Evolutionary conservation across 768 basidiomycete species (phyloP).

Genomic region (Kwoniella sp.): DNA sequence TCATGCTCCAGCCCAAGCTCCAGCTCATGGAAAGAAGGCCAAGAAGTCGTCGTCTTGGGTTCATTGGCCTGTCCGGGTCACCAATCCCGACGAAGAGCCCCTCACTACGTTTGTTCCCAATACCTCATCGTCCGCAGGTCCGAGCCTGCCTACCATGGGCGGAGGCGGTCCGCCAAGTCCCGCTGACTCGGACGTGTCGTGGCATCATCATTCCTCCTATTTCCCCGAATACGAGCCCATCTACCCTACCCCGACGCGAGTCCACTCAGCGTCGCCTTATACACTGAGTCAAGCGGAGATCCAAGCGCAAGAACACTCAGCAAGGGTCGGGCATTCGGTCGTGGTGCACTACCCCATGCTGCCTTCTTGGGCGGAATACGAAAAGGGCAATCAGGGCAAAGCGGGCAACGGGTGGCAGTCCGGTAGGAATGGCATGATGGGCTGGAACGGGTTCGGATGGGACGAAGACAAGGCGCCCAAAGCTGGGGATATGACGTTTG

Average conservation of each 20-base stretch:
- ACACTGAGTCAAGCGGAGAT: conserved; percentile 27
- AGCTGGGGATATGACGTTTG: conserved; percentile 36
- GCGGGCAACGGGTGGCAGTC: conserved; percentile 26
- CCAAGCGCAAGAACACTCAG: conserved; percentile 29
- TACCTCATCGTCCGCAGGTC: background rate
- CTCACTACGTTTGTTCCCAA: background rate
- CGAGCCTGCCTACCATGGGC: background rate
- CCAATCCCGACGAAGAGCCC: conserved; percentile 2
- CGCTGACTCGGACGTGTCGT: conserved; percentile 21
- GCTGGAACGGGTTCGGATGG: conserved; percentile 49
- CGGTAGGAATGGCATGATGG: conserved; percentile 21
- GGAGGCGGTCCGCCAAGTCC: conserved; percentile 13
- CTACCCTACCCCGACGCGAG: conserved; percentile 10
- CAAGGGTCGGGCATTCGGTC: conserved; percentile 28
- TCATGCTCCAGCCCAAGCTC: background rate
- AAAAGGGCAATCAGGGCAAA: conserved; percentile 11
- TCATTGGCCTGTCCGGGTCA: conserved; percentile 7
- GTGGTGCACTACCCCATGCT: conserved; percentile 44
- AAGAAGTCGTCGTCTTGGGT: conserved; percentile 19
- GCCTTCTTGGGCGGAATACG: conserved; percentile 38
- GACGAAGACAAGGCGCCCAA: conserved; percentile 38
- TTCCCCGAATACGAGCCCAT: conserved; percentile 41
- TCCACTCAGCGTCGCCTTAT: conserved; percentile 15
- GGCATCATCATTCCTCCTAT: conserved; percentile 48
- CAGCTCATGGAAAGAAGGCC: background rate